phyloP scores from a whole-genome alignment of 1,284 basidiomycete genomes.

The Rhodofomes roseus region DNA sequence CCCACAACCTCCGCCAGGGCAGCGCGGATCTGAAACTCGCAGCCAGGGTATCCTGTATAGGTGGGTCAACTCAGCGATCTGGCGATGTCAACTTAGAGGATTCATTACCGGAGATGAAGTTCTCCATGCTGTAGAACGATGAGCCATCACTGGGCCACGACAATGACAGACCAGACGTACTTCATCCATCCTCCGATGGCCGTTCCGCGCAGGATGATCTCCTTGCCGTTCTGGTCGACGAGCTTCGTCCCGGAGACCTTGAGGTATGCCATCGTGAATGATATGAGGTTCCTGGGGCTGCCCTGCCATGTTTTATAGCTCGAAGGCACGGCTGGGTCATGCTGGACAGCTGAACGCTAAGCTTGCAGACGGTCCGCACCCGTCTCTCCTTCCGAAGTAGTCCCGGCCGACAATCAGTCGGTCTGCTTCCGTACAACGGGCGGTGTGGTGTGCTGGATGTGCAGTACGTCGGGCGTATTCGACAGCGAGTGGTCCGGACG shows the following conservation, averaged over 20 bases:
- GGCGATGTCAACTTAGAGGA: not conserved
- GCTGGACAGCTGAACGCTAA: not conserved
- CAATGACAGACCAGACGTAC: slow-evolving; percentile 20
- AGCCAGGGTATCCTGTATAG: slow-evolving; percentile 48
- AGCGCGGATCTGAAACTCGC: slow-evolving; percentile 64
- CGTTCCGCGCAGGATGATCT: slow-evolving; percentile 61
- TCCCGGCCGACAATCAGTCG: not conserved
- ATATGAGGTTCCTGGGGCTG: not conserved
- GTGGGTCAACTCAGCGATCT: not conserved
- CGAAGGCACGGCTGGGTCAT: not conserved
- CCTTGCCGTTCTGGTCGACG: slow-evolving; percentile 50
- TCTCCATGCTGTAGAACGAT: slow-evolving; percentile 47
- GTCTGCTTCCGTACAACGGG: not conserved
- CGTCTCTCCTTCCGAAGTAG: not conserved
- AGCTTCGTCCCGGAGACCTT: slow-evolving; percentile 54
- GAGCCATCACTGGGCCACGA: no score
- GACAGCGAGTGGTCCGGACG: no score
- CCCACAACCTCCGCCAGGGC: slow-evolving; percentile 65
- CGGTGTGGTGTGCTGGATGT: not conserved
- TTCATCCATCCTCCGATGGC: slow-evolving; percentile 73
- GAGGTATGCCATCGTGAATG: slow-evolving; percentile 38
- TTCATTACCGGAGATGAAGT: slow-evolving; percentile 49
- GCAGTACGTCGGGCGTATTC: no score
- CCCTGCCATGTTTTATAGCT: not conserved
- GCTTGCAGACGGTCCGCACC: not conserved